phyloP scores from a whole-genome alignment of 2,329 filamentous ascomycete genomes.

The Colletotrichum sp. region DNA sequence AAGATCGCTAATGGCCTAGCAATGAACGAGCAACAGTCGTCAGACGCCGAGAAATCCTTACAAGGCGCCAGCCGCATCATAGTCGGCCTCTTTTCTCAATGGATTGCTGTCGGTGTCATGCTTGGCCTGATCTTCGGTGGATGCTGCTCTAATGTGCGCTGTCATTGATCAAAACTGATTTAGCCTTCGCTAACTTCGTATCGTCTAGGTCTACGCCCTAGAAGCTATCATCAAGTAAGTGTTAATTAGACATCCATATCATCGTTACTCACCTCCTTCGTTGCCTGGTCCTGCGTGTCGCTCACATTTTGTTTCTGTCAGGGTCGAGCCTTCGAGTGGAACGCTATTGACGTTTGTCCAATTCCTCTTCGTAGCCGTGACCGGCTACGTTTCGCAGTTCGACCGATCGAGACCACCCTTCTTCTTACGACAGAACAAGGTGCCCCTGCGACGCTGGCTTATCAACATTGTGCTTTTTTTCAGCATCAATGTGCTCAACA shows the following conservation, averaged over 20 bases:
- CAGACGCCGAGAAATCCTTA: not conserved
- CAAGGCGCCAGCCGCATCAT: conserved; percentile 50
- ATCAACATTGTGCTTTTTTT: conserved; percentile 92
- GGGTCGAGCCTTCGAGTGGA: conserved; percentile 83
- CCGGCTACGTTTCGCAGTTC: conserved; percentile 77
- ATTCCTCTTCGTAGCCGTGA: conserved; percentile 81
- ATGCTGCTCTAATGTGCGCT: conserved; percentile 84
- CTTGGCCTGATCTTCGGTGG: conserved; percentile 91
- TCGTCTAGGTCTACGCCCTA: conserved; percentile 82
- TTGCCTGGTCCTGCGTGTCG: not conserved
- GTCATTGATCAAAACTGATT: conserved; percentile 26
- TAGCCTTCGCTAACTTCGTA: not conserved
- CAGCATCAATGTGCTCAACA: conserved; percentile 93
- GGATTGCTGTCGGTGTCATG: conserved; percentile 70
- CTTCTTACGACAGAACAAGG: conserved; percentile 76
- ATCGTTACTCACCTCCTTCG: not conserved
- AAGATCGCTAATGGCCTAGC: not conserved
- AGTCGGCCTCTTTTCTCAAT: conserved; percentile 64
- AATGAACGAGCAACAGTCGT: not conserved
- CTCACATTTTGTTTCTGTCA: conserved; percentile 36
- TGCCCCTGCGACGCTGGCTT: conserved; percentile 84
- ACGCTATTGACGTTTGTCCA: conserved; percentile 89
- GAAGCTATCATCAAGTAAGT: conserved; percentile 93
- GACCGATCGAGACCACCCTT: conserved; percentile 70
- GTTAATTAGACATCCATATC: not conserved